Base-by-base conservation (phyloP, 2,329 filamentous ascomycete species). In the Fusarium mexicanum region DNA sequence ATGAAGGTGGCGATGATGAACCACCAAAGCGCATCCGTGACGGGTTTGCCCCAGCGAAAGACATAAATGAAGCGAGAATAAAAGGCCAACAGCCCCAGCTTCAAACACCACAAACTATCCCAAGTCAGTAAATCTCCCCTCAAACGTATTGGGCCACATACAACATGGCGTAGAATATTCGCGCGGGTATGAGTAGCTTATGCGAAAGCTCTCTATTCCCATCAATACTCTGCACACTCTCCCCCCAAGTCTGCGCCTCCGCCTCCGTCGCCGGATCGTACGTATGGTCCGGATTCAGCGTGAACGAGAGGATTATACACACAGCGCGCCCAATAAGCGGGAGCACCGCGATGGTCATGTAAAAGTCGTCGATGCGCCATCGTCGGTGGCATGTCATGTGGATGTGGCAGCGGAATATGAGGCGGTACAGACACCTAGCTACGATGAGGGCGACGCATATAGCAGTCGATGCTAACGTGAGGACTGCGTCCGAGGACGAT, bases 321-420 rank as follows among this genome's bases (percentile, higher is more conserved):
- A 69, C 18, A 2, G 78, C 76, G 26, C 79, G 79, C 9, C 67
- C 79, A 64, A 79, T 61, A 24, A 81, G 78, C 20, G 79, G 79
- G 2, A 81, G 48, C 11, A 81, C 71, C 9, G 79, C 79, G 13
- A 81, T 69, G 22, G 78, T 79, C 78, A 81, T 80, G 73, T 80
- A 81, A 38, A 78, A 75, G 54, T 81, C 79, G 67, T 81, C 79
- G 70, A 73, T 71, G 67, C 78, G 79, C 79, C 79, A 81, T 24
- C 58, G 75, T 2, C 79, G 78, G 57, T 81, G 79, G 65, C 79
- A 81, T 31, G 75, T 73, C 17, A 50, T 55, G 68, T 81, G 79
- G 16, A 74, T 62, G 26, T 71, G 70, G 63, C 79, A 81, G 24
- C 77, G 78, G 58, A 67, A 76, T 5, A 80, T 24, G 14, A 79